phyloP scores from a whole-genome alignment of 2,329 filamentous ascomycete species.

The Apiospora pterosperma region DNA sequence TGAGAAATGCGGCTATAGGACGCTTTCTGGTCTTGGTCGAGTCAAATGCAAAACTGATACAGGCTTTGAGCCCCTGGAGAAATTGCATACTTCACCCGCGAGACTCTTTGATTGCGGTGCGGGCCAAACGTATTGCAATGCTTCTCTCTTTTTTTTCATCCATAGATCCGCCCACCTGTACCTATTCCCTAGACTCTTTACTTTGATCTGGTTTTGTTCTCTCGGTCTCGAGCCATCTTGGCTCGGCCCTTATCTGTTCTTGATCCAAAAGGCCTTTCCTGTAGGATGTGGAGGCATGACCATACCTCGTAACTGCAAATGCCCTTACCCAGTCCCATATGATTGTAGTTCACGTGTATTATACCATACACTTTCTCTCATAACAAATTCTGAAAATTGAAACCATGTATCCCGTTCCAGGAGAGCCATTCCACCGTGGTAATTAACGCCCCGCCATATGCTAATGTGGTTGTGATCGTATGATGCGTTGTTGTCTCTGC shows the following conservation, averaged over 20 bases:
- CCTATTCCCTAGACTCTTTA: neutral
- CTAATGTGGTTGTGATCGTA: slow-evolving; percentile 15
- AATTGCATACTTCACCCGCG: neutral
- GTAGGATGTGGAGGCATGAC: neutral
- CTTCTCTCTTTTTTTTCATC: neutral
- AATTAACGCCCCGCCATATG: slow-evolving; percentile 19
- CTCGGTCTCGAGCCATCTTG: neutral
- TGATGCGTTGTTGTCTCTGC: slow-evolving; percentile 6
- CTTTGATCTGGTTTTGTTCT: neutral
- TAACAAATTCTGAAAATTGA: neutral
- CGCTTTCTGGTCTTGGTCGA: neutral
- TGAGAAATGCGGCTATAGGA: neutral
- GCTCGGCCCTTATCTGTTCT: neutral
- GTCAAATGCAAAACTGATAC: neutral
- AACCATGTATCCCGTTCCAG: slow-evolving; percentile 10
- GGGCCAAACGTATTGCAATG: neutral
- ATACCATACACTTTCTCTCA: slow-evolving; percentile 10
- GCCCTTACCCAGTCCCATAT: neutral
- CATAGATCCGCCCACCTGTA: neutral
- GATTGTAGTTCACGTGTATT: neutral
- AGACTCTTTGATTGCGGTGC: neutral
- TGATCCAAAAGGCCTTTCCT: neutral
- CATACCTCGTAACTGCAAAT: neutral
- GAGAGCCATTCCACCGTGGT: slow-evolving; percentile 6
- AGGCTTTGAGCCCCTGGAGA: neutral